Base-by-base conservation (phyloP, 2,329 filamentous ascomycete genomes). In the Ophiostoma himal-ulmi region DNA sequence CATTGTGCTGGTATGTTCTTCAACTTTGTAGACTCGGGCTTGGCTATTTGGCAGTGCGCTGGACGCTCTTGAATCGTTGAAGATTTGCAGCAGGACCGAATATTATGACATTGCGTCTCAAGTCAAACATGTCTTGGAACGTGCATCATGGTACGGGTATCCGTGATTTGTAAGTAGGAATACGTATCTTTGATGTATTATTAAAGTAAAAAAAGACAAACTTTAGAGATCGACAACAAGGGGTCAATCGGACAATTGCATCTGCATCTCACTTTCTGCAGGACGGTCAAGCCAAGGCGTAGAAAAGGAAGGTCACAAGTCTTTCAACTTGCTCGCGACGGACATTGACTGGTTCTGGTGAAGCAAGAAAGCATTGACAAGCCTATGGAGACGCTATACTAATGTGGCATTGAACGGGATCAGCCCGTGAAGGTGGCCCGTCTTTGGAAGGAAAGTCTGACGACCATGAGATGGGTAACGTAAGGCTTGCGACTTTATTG, bases 361-460 rank as follows among this genome's bases (percentile, higher is more conserved):
- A 48, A 48, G 44, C 44, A 48, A 48, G 5, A 20, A 48, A n/a
- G 44, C 5, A 48, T 48, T 48, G 44, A 7, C 44, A 48, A 48
- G 17, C 44, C 17, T 11, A 57, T n/a, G 52, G 10, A 8, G 57
- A 17, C 26, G 52, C 22, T 57, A 36, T 30, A 36, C 30, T 20
- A 62, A 26, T 62, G 57, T 34, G 17, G 57, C 57, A 57, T 14
- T 57, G 52, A 62, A 34, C 57, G 30, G 57, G 57, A 62, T 62
- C 57, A 62, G 34, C 60, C 60, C 60, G 60, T 64, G 20, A 20
- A 62, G 57, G 57, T 13, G 30, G 30, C 26, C 57, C 26, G 57
- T 17, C 11, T 22, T 20, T 62, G 57, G 30, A 62, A 17, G 57
- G 26, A 62, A 34, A 62, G 17, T 7, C 36, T 5, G 8, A 26